phyloP scores from a whole-genome alignment of 257 asterid genomes.

The Nicotiana benthamiana region DNA sequence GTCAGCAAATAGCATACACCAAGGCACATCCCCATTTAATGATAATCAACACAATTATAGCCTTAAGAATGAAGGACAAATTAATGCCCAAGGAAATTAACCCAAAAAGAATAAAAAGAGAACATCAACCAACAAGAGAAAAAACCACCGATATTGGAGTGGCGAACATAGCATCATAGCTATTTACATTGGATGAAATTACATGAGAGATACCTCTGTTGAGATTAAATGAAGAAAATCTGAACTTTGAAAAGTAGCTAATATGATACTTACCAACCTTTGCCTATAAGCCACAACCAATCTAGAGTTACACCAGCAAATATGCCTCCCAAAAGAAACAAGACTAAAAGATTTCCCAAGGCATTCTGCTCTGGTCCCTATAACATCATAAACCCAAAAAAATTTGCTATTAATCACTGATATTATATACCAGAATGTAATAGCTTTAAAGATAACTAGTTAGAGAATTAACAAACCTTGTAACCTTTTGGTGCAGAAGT shows the following conservation, averaged over 20 bases:
- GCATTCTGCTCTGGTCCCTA: slow-evolving; percentile 44
- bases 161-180: not conserved
- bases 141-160: too few relatives aligned
- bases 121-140: too few relatives aligned
- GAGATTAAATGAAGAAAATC: not conserved
- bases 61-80: not conserved
- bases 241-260: not conserved
- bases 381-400: not conserved
- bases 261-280: slow-evolving; percentile 30
- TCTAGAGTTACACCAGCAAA: slow-evolving; percentile 33
- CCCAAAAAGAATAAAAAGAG: too few relatives aligned
- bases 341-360: slow-evolving; percentile 28
- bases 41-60: too few relatives aligned
- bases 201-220: not conserved
- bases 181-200: not conserved
- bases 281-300: slow-evolving; percentile 44
- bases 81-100: too few relatives aligned
- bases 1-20: too few relatives aligned
- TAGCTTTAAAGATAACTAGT: not conserved
- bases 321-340: slow-evolving; percentile 35
- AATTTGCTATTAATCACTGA: not conserved
- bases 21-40: too few relatives aligned
- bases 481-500: slow-evolving; percentile 42
- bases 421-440: not conserved
- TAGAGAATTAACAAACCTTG: slow-evolving; percentile 19